Conservation (phyloP, 495 filamentous ascomycete species). For the Hypoxylon lenormandii region DNA sequence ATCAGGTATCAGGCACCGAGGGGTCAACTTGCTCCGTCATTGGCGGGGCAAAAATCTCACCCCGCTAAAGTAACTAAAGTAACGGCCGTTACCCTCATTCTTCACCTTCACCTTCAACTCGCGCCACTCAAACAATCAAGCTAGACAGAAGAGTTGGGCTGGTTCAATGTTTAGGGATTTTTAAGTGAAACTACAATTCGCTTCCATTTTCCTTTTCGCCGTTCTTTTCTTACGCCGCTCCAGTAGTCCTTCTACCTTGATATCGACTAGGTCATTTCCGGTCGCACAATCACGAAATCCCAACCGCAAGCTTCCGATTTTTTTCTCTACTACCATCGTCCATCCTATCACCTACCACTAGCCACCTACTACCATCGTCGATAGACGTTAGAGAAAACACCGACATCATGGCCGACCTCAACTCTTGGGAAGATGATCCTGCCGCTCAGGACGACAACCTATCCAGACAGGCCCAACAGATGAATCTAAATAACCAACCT, state of each 20-base stretch:
- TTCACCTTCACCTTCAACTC: neutral
- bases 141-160: slow-evolving; percentile 7
- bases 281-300: slow-evolving; percentile 32
- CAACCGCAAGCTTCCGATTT: neutral
- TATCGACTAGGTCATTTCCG: slow-evolving; percentile 21
- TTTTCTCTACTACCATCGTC: neutral
- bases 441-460: slow-evolving; percentile 87
- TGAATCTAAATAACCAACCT: slow-evolving; percentile 73
- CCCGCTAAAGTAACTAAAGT: slow-evolving; percentile 35
- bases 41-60: slow-evolving; percentile 46
- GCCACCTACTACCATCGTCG: slow-evolving; percentile 15
- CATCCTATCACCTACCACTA: neutral
- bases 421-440: slow-evolving; percentile 96
- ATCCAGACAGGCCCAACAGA: slow-evolving; percentile 80
- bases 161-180: neutral
- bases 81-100: slow-evolving; percentile 1
- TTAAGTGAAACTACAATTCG: slow-evolving; percentile 4
- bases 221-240: slow-evolving; percentile 16
- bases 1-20: slow-evolving; percentile 9
- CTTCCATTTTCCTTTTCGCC: slow-evolving; percentile 12
- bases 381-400: slow-evolving; percentile 1
- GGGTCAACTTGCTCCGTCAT: slow-evolving; percentile 33
- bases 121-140: slow-evolving; percentile 23
- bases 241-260: neutral
- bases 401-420: slow-evolving; percentile 81